Evolutionary conservation across 352 stramenopile species (phyloP).

Genomic region (Aphanomyces stellatus): DNA sequence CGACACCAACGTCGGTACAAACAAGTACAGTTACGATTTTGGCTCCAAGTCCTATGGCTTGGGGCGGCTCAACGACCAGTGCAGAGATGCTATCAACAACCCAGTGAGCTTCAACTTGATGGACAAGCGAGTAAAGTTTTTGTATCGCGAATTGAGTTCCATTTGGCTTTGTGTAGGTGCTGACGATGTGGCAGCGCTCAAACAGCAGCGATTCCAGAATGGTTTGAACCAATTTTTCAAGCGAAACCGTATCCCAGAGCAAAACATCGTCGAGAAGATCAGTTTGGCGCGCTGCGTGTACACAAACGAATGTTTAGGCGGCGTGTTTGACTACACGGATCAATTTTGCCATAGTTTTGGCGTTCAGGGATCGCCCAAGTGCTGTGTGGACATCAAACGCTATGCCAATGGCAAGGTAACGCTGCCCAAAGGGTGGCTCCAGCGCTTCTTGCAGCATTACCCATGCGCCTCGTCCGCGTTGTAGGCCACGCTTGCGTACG

Average conservation of each 20-base stretch:
- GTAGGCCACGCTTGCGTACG: no score
- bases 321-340: slow-evolving; percentile 34
- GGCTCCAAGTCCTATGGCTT: neutral
- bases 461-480: no score
- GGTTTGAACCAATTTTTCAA: neutral
- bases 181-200: neutral
- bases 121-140: no score
- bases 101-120: neutral
- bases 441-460: no score
- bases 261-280: slow-evolving; percentile 31
- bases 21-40: no score
- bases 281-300: slow-evolving; percentile 56
- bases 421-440: no score
- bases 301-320: slow-evolving; percentile 40
- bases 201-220: neutral
- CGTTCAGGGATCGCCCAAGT: slow-evolving; percentile 36
- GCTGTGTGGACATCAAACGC: slow-evolving; percentile 37
- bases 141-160: no score
- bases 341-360: slow-evolving; percentile 38
- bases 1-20: no score
- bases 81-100: neutral
- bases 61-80: neutral
- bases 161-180: no score
- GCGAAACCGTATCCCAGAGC: neutral
- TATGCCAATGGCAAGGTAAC: no score